Evolutionary conservation across 139 green algal species (phyloP), one percentile per base, ranked within the genome.

Genomic region (Raphidocelis subcapitata): DNA sequence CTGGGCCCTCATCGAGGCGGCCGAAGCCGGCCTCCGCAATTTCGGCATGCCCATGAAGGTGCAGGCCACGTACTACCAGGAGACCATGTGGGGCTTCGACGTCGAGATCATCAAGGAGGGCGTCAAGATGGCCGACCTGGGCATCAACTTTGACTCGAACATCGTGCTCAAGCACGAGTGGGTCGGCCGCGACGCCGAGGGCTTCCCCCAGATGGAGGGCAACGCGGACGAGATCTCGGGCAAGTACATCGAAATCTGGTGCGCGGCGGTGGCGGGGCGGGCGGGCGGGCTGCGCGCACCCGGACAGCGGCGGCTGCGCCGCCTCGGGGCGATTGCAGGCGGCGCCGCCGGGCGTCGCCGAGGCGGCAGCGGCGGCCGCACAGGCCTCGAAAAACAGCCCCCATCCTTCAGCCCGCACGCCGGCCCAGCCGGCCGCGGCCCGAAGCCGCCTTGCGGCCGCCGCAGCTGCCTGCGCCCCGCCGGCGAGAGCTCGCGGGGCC

Each of bases 191-290:
- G 88, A 84, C 47, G 62, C 85, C 65, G 86, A 93, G 54, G 90
- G 90, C 69, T 93, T 96, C 74, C 91, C 91, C 0, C 70, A 80
- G 15, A 72, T 89, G 62, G 85, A 94, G 79, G 91, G 91, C 32
- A 90, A 90, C 31, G 54, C 74, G 0, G 72, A 89, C 33, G 74
- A 89, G 33, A 67, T 96, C 3, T 15, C 47, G 23, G 91, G 91
- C 41, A 94, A 95, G 76, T 65, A 92, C 68, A 81, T 96, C 65
- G 84, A 92, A 57, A 92, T 96, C 62, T 90, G 84, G 81, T 85
- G 61, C 72, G 79, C 44, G 5, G 26, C 49, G 15, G 12, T 57
- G 26, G 15, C 3, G 5, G 49, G 57, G 33, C 52, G 21, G 65
- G 54, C 16, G 32, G 31, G 3, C 24, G 29, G 32, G 32, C 49